These are phyloP conservation scores for Fraxinus ornus DNA, from an alignment of 305 asterid genomes.

Conservation along the genomic window DNA sequence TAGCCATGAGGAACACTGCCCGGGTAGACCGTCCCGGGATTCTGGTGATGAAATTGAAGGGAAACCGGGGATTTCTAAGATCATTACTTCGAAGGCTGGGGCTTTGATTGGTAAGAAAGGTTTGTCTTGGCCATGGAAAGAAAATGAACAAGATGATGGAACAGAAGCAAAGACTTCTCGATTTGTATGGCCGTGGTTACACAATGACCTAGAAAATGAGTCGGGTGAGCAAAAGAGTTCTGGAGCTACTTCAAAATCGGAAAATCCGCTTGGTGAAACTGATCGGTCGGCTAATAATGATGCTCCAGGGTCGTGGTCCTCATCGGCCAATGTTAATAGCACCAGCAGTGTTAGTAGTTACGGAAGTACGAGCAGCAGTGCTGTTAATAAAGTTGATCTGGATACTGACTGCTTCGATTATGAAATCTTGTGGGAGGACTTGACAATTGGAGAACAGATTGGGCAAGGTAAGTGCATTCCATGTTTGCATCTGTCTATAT, in stretches of 20 bases:
- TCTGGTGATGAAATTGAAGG: conserved; percentile 69
- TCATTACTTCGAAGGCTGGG: conserved; percentile 71
- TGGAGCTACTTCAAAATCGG: conserved; percentile 39
- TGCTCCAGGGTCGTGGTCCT: conserved; percentile 78
- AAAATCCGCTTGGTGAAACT: conserved; percentile 47
- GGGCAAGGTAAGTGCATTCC: conserved; percentile 42
- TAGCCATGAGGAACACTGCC: conserved; percentile 46
- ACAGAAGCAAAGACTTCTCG: conserved; percentile 55
- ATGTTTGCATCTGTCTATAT: neutral
- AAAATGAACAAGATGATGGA: conserved; percentile 55
- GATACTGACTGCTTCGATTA: conserved; percentile 51
- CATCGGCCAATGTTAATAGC: conserved; percentile 73
- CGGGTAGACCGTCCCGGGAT: conserved; percentile 46
- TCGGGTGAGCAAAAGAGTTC: conserved; percentile 42
- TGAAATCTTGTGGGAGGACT: conserved; percentile 58
- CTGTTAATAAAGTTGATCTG: conserved; percentile 47
- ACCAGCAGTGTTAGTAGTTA: conserved; percentile 81
- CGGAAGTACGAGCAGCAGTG: conserved; percentile 72
- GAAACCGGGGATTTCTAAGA: conserved; percentile 61
- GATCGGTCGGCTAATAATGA: conserved; percentile 46
- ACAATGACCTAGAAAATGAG: conserved; percentile 58
- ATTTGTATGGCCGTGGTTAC: conserved; percentile 69
- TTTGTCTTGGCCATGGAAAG: conserved; percentile 93
- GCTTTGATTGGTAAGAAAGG: conserved; percentile 75
- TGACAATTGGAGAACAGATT: conserved; percentile 53